phyloP scores from a whole-genome alignment of 495 filamentous ascomycete genomes.

The Trichoderma gamsii region DNA sequence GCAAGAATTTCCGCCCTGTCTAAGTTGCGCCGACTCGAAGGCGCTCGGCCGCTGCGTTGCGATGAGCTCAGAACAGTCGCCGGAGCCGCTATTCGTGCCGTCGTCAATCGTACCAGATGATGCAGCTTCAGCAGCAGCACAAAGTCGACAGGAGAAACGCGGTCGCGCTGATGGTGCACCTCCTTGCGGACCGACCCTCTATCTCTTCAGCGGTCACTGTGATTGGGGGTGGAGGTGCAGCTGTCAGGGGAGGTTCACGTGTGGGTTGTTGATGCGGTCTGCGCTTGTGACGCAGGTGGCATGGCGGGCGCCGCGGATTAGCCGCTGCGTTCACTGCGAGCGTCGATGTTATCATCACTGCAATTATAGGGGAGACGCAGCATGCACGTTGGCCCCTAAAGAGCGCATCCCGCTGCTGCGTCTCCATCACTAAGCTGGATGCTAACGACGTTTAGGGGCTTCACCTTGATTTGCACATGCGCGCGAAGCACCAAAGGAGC shows the following conservation, averaged over 20 bases:
- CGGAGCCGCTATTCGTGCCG: background rate
- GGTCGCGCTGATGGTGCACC: constrained; percentile 4
- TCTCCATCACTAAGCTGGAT: background rate
- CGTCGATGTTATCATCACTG: background rate
- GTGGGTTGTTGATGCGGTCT: constrained; percentile 5
- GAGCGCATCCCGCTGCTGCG: no score
- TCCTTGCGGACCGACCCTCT: constrained; percentile 5
- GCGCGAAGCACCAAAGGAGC: no score
- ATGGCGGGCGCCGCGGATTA: background rate
- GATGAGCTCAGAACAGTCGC: background rate
- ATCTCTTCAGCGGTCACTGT: background rate
- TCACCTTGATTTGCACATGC: background rate
- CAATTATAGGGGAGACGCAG: background rate
- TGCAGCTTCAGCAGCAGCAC: background rate
- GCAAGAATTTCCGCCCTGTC: background rate
- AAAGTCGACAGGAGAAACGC: constrained; percentile 12
- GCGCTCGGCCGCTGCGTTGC: background rate
- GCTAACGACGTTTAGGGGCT: background rate
- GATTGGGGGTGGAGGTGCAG: constrained; percentile 7
- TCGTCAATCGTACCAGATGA: background rate
- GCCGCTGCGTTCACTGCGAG: background rate
- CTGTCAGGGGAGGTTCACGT: constrained; percentile 8
- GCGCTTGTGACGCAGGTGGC: background rate
- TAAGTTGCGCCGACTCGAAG: background rate
- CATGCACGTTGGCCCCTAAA: background rate